Evolutionary conservation across 805 yeast genomes (phyloP), one percentile per base, ranked within the genome.

Genomic region (Suhomyces faveliae): DNA sequence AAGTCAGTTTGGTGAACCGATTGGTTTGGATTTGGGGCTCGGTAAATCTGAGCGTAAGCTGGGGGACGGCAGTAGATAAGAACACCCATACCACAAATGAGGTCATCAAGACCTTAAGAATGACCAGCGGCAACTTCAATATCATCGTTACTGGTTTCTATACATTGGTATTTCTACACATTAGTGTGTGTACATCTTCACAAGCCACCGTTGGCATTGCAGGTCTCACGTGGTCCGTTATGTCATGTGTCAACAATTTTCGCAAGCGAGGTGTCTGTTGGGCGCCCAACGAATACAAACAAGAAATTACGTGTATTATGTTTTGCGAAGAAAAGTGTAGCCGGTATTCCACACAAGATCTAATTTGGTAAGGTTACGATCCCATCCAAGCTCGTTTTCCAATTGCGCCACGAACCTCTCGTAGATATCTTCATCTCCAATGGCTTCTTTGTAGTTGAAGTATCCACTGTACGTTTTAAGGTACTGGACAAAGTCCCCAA

Each of bases 401-500:
- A 77, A 58, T 11, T 68, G 70, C 0, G 55, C 45, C 29, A 67
- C 46, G 40, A 63, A 49, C 43, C 67, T 67, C 15, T 73, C 65
- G 11, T 75, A 63, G 37, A 70, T 66, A 1, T 63, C 55, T 4
- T 68, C 69, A 39, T 60, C 60, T 0, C 71, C 68, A 5, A 76
- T 68, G 1, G 59, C 64, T 15, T 67, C 66, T 42, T 67, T 64
- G 78, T 81, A 85, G 37, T 68, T 71, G 63, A 84, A 88, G 61
- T 77, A 80, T 1, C 87, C 77, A 58, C 94, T 85, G 77, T 83
- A 85, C 0, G 96, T 87, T n/a, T 70, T 64, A 20, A 85, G 59
- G 61, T 88, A 87, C 15, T 71, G 63, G 3, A 70, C 62, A 53
- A 76, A 81, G 4, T 71, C 80, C 4, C 55, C 61, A 29, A 89